These are phyloP conservation scores for Xylaria sp. DNA, from an alignment of 2,329 filamentous ascomycete genomes.

Conservation along the genomic window DNA sequence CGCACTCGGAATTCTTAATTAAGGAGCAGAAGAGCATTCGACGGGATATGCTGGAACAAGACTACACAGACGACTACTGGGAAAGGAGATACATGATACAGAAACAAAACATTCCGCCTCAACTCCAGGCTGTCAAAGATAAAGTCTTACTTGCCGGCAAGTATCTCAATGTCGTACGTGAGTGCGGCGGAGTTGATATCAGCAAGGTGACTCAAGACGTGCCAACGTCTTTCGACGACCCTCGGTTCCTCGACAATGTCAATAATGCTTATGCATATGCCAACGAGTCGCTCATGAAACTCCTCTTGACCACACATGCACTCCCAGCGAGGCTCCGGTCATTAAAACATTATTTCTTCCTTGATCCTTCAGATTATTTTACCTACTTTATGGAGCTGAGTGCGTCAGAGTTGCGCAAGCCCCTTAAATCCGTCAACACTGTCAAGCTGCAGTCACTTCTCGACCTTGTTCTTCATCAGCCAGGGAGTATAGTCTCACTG, in stretches of 20 bases:
- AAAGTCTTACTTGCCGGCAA: slow-evolving; percentile 94
- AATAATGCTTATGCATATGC: slow-evolving; percentile 92
- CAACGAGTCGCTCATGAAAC: slow-evolving; percentile 84
- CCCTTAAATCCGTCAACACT: slow-evolving; percentile 81
- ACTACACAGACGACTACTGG: slow-evolving; percentile 99
- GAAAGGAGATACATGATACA: slow-evolving; percentile 94
- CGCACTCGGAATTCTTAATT: slow-evolving; percentile 88
- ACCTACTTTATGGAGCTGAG: slow-evolving; percentile 94
- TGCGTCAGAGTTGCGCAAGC: slow-evolving; percentile 82
- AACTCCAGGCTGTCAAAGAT: slow-evolving; percentile 84
- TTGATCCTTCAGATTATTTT: slow-evolving; percentile 96
- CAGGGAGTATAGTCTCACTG: slow-evolving; percentile 85
- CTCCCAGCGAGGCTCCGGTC: slow-evolving; percentile 82
- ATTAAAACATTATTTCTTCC: slow-evolving; percentile 98
- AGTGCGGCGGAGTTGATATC: slow-evolving; percentile 93
- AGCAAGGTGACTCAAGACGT: slow-evolving; percentile 83
- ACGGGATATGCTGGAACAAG: slow-evolving; percentile 82
- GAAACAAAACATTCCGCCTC: slow-evolving; percentile 84
- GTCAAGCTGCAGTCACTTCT: slow-evolving; percentile 90
- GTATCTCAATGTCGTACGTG: slow-evolving; percentile 94
- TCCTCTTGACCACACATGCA: slow-evolving; percentile 88
- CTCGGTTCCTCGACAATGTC: slow-evolving; percentile 88
- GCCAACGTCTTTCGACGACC: slow-evolving; percentile 89
- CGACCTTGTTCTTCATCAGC: slow-evolving; percentile 94
- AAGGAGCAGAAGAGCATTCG: slow-evolving; percentile 95